A percentile compares a stretch with the other conserved stretches of the same genome.
Conservation (phyloP, 345 rosid genomes). For the Acer negundo region DNA sequence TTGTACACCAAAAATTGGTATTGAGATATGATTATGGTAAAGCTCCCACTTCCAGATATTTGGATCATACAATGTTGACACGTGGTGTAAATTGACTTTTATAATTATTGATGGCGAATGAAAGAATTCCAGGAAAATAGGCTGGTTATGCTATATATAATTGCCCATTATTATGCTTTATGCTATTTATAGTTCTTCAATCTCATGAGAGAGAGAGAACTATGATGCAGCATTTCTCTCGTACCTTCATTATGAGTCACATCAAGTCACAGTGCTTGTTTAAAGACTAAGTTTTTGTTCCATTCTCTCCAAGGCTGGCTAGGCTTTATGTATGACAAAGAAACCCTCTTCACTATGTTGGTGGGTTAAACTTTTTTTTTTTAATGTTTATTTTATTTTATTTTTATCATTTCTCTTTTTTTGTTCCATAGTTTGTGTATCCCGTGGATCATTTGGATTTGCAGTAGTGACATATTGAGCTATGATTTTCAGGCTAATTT, state of each 20-base stretch:
- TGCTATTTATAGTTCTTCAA: background rate
- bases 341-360: background rate
- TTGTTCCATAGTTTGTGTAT: background rate
- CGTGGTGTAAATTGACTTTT: background rate
- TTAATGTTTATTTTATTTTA: background rate
- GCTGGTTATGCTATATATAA: background rate
- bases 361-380: background rate
- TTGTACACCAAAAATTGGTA: background rate
- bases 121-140: conserved; percentile 4
- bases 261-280: background rate
- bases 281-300: background rate
- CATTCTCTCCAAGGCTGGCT: background rate
- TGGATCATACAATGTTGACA: background rate
- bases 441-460: background rate
- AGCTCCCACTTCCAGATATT: background rate
- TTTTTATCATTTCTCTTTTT: background rate
- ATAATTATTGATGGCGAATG: background rate
- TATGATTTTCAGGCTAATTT: background rate
- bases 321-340: background rate
- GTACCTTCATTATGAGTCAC: background rate
- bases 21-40: background rate
- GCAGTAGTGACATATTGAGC: conserved; percentile 2
- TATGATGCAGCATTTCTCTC: background rate
- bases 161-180: background rate
- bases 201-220: background rate